phyloP scores from a whole-genome alignment of 139 green algal species.

The Chlamydomonas urium region DNA sequence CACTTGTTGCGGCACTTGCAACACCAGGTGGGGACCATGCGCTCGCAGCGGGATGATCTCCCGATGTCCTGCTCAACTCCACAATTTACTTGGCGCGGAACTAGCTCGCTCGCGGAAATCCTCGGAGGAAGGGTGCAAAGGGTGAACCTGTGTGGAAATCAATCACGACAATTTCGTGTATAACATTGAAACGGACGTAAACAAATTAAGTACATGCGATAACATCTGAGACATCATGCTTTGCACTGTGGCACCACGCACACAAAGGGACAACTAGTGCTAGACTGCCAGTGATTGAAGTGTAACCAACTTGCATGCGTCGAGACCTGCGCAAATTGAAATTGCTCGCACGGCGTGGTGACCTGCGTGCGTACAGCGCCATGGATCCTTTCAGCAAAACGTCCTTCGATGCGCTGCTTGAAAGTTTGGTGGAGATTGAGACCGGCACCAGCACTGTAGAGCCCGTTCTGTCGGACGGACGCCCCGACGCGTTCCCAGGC shows the following conservation, averaged over 20 bases:
- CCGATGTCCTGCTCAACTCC: too few relatives aligned
- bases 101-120: too few relatives aligned
- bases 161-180: too few relatives aligned
- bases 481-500: background rate
- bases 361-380: too few relatives aligned
- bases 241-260: background rate
- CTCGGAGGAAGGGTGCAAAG: too few relatives aligned
- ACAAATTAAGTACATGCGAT: background rate
- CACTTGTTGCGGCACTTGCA: too few relatives aligned
- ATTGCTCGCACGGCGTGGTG: background rate
- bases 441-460: background rate
- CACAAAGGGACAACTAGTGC: too few relatives aligned
- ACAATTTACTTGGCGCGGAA: too few relatives aligned
- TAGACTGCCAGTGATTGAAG: background rate
- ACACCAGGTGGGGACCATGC: too few relatives aligned
- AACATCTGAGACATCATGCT: background rate
- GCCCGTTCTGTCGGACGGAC: background rate
- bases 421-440: background rate
- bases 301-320: background rate
- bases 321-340: background rate
- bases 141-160: too few relatives aligned
- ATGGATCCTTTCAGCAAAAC: slow-evolving; percentile 1
- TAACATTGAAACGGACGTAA: too few relatives aligned
- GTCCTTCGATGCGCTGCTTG: background rate
- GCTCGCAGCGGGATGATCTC: too few relatives aligned